These are phyloP conservation scores for Calonectria hawksworthii DNA, from an alignment of 2,329 filamentous ascomycete species.

Conservation along the genomic window DNA sequence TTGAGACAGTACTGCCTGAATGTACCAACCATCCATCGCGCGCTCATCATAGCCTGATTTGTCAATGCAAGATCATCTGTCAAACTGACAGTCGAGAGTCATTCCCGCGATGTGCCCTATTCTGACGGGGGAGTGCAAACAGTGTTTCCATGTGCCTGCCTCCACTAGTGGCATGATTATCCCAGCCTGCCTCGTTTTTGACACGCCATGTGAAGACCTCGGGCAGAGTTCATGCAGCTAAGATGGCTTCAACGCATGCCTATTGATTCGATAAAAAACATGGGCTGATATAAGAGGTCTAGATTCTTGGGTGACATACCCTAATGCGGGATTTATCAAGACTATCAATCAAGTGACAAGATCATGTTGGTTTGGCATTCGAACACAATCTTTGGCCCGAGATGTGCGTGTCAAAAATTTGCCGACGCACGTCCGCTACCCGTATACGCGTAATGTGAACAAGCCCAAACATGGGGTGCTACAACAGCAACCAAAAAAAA, in stretches of 20 bases:
- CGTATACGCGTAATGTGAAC: too few species aligned
- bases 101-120: neutral
- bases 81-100: neutral
- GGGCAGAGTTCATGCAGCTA: neutral
- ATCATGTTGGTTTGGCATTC: neutral
- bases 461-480: too few species aligned
- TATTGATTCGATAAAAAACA: neutral
- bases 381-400: neutral
- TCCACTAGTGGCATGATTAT: neutral
- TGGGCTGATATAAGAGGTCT: neutral
- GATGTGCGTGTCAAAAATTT: neutral
- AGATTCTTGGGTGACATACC: neutral
- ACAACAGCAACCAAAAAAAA: too few species aligned
- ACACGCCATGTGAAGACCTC: neutral
- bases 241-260: too few species aligned
- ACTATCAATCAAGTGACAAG: neutral
- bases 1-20: neutral
- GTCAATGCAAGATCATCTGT: neutral
- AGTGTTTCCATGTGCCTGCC: neutral
- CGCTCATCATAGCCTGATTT: neutral
- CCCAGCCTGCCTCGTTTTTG: neutral
- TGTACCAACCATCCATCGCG: too few species aligned
- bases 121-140: neutral
- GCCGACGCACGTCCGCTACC: neutral
- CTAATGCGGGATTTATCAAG: neutral